A percentile compares a stretch with the other conserved stretches of the same genome.
Evolutionary conservation across 2,329 filamentous ascomycete genomes (phyloP).

Genomic region (Neurospora sp.): DNA sequence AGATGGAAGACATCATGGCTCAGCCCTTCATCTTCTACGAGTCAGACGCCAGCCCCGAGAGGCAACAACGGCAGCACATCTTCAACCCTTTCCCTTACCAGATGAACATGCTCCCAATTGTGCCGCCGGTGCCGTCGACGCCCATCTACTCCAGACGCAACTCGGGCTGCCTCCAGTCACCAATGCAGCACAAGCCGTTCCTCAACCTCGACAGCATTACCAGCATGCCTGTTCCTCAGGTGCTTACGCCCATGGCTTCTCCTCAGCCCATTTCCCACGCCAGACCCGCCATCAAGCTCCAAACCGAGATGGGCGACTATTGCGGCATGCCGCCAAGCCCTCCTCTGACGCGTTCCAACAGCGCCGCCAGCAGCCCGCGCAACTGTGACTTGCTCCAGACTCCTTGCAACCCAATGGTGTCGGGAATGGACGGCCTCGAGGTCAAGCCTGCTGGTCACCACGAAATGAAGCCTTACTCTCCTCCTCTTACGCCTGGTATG

Average conservation of each 20-base stretch:
- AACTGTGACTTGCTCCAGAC: constrained; percentile 69
- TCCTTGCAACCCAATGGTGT: constrained; percentile 73
- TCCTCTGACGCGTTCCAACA: constrained; percentile 75
- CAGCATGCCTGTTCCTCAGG: constrained; percentile 36
- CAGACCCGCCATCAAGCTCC: constrained; percentile 69
- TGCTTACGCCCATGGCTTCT: constrained; percentile 67
- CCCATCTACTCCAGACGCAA: constrained; percentile 56
- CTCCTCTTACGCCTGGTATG: constrained; percentile 87
- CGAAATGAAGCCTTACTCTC: constrained; percentile 38
- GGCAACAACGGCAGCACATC: constrained; percentile 69
- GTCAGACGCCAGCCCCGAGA: constrained; percentile 63
- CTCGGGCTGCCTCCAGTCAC: constrained; percentile 55
- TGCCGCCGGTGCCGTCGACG: constrained; percentile 51
- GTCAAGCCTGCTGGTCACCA: constrained; percentile 58
- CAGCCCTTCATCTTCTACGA: constrained; percentile 86
- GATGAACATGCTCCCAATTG: constrained; percentile 43
- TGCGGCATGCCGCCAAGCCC: constrained; percentile 70
- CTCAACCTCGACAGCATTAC: constrained; percentile 39
- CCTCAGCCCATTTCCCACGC: constrained; percentile 59
- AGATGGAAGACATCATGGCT: constrained; percentile 62
- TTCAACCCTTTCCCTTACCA: constrained; percentile 35
- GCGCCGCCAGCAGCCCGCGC: constrained; percentile 77
- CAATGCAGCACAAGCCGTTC: constrained; percentile 17
- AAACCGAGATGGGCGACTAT: constrained; percentile 60
- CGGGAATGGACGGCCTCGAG: constrained; percentile 57